A percentile compares a stretch with the other conserved stretches of the same genome.
Conservation (phyloP, 805 yeast species). For the Ogataea paraovalis region DNA sequence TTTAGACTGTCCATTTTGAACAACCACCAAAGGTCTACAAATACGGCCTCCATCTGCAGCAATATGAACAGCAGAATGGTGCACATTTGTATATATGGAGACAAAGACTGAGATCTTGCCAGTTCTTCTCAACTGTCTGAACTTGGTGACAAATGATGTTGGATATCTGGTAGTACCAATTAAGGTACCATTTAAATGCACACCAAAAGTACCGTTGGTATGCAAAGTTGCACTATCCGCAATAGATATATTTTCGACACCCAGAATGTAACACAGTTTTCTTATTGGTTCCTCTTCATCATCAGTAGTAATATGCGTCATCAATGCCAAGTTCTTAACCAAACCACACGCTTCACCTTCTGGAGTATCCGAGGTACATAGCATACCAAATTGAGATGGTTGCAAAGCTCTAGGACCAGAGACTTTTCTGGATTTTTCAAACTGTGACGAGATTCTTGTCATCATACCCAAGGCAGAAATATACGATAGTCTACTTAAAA, state of each 20-base stretch:
- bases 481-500: constrained; percentile 83
- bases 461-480: constrained; percentile 98
- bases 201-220: constrained; percentile 72
- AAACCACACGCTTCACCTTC: constrained; percentile 99
- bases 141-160: constrained; percentile 69
- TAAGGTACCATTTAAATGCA: constrained; percentile 90
- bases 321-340: constrained; percentile 92
- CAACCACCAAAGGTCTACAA: constrained; percentile 93
- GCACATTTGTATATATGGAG: constrained; percentile 83
- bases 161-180: constrained; percentile 89
- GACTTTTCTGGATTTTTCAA: constrained; percentile 95
- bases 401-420: constrained; percentile 98
- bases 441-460: constrained; percentile 99
- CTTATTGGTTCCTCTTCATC: constrained; percentile 91
- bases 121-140: constrained; percentile 75
- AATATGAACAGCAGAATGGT: constrained; percentile 90
- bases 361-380: constrained; percentile 98
- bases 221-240: constrained; percentile 84
- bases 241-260: constrained; percentile 81
- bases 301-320: constrained; percentile 99
- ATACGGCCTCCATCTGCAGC: constrained; percentile 99
- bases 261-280: constrained; percentile 71
- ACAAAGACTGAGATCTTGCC: constrained; percentile 88
- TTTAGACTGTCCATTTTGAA: constrained; percentile 63
- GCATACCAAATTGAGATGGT: constrained; percentile 98